Evolutionary conservation across 2,329 filamentous ascomycete genomes (phyloP), one percentile per base, ranked within the genome.

Genomic region (Simplicillium sp.): DNA sequence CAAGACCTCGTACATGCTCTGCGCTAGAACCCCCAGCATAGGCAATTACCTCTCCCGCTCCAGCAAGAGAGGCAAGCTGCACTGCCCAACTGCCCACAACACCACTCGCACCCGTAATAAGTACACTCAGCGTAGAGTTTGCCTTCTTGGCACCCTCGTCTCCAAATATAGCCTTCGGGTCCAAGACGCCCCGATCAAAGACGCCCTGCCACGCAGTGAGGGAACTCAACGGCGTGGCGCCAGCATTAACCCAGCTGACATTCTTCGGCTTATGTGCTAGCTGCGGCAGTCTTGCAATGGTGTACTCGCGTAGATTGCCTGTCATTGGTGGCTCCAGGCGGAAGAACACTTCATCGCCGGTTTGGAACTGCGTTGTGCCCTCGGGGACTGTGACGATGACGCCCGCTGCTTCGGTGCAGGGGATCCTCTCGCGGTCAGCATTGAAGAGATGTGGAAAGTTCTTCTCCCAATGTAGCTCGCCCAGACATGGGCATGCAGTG

Each of bases 41-140:
- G 1, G 56, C 62, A n/a, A 63, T 52, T 13, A 67, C 51, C n/a
- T 47, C 50, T 3, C 54, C 52, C 2, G 57, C 60, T 2, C 63
- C 63, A 49, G 54, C 56, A 3, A 46, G 43, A 8, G 52, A 50
- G 1, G 63, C 63, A 15, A 66, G 52, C 50, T 65, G 61, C 13
- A 67, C 56, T 2, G 59, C 55, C 56, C 59, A 67, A 28, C 55
- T 54, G 12, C 65, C 65, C 6, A 68, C 64, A 6, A 58, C 58
- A 8, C 64, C 64, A 0, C 54, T 54, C 0, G 61, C 64, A 3
- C 56, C 65, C 3, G 64, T 62, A 40, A 68, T 46, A 11, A 69
- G 51, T n/a, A 68, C 54, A 1, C 57, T 44, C 17, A 55, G 45
- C 25, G 46, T 47, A 3, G 41, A 44, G 36, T 66, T 65, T 14